Conservation (phyloP, 2,329 filamentous ascomycete species). For the Diaporthe aspalathi region DNA sequence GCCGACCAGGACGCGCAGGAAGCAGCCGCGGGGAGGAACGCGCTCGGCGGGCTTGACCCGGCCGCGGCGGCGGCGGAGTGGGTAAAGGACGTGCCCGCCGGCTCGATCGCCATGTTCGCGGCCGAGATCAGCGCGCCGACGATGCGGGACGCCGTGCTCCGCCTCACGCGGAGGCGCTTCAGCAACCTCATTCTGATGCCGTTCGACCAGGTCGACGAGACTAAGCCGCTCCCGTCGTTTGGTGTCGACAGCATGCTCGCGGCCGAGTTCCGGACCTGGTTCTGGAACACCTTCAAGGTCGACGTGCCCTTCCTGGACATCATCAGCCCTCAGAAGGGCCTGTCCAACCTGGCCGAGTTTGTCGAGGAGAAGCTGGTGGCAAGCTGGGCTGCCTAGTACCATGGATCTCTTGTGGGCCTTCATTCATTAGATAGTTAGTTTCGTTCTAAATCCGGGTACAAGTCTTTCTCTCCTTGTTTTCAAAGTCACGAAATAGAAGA, state of each 20-base stretch:
- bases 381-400: too few relatives aligned
- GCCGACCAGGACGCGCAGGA: not conserved
- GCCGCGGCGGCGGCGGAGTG: not conserved
- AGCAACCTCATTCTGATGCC: not conserved
- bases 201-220: not conserved
- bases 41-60: too few relatives aligned
- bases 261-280: not conserved
- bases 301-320: not conserved
- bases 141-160: not conserved
- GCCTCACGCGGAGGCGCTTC: not conserved
- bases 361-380: not conserved
- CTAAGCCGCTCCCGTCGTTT: not conserved
- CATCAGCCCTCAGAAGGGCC: not conserved
- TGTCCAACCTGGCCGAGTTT: not conserved
- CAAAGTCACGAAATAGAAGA: too few relatives aligned
- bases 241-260: not conserved
- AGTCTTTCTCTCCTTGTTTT: too few relatives aligned
- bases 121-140: not conserved
- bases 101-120: too few relatives aligned
- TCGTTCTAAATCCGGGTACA: too few relatives aligned
- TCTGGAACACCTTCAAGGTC: not conserved
- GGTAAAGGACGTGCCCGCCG: not conserved
- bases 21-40: too few relatives aligned
- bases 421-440: too few relatives aligned
- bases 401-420: too few relatives aligned